Evolutionary conservation across 176 grass and related monocot species (phyloP), one percentile per base, ranked within the genome.

Genomic region (Eragrostis curvula): DNA sequence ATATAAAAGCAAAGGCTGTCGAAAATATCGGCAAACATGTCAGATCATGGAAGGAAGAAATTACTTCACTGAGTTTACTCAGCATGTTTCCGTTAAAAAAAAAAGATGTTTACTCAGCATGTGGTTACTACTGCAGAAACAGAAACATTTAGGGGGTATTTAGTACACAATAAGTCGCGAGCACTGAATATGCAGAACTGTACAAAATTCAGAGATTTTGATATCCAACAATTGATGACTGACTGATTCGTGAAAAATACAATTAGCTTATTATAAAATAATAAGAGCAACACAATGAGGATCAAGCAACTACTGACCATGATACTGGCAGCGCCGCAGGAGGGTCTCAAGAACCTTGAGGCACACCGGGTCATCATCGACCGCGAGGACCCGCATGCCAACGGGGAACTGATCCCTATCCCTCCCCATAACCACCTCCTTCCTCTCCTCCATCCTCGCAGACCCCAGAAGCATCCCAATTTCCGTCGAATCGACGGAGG

Each of bases 351-450:
- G 81, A 16, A 97, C 78, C 86, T 78, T 87, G 66, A 94, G 85
- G 82, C 94, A 97, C 30, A 89, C 77, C 2, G 77, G 82, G 72
- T 90, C 87, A 53, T 96, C 89, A 66, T 97, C 94, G 14, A 97
- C 90, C 20, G 92, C 87, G n/a, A 97, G 94, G 14, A 97, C 92
- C 45, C 90, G 88, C 92, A 94, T 94, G 24, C 89, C 94, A 30
- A 86, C 80, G 10, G 94, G 94, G 76, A 97, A 90, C 76, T 84
- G 88, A 8, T 86, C 83, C n/a, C 71, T 90, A 42, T 55, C 81
- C 55, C 70, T 41, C 47, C 21, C 82, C 85, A 63, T 70, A 64
- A 79, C 18, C 12, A 50, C 16, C 9, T 29, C 67, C 69, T 71
- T 77, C 70, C 68, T 85, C 42, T 83, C 83, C 29, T 88, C 79